Evolutionary conservation across 2,329 filamentous ascomycete species (phyloP).

Genomic region (Juglanconis juglandina): DNA sequence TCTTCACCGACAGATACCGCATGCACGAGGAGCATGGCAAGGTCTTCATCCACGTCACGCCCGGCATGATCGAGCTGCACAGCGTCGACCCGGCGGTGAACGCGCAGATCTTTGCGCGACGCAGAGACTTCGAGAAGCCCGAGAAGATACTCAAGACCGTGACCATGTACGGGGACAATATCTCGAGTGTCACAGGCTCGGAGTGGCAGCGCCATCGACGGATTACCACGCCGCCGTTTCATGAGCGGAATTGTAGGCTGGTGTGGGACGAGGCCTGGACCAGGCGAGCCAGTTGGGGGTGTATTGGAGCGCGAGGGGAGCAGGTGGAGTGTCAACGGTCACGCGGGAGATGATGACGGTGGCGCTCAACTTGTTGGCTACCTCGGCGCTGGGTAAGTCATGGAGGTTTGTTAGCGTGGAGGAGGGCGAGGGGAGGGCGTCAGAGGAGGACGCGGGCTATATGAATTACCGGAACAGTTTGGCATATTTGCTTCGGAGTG

Average conservation of each 20-base stretch:
- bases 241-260: neutral
- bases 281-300: neutral
- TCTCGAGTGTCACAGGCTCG: neutral
- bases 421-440: neutral
- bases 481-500: neutral
- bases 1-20: conserved; percentile 5
- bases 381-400: neutral
- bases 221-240: neutral
- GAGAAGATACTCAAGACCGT: neutral
- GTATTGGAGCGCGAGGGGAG: neutral
- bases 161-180: conserved; percentile 1
- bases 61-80: neutral
- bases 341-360: neutral
- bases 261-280: neutral
- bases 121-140: neutral
- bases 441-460: too few species aligned
- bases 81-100: conserved; percentile 4
- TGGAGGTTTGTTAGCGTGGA: neutral
- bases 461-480: conserved; percentile 3
- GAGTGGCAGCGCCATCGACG: conserved; percentile 4
- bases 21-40: neutral
- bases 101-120: neutral
- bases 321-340: neutral
- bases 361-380: conserved; percentile 1
- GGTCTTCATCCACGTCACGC: conserved; percentile 3